Evolutionary conservation across 2,329 filamentous ascomycete genomes (phyloP), one percentile per base, ranked within the genome.

Genomic region (Eutypa lata): DNA sequence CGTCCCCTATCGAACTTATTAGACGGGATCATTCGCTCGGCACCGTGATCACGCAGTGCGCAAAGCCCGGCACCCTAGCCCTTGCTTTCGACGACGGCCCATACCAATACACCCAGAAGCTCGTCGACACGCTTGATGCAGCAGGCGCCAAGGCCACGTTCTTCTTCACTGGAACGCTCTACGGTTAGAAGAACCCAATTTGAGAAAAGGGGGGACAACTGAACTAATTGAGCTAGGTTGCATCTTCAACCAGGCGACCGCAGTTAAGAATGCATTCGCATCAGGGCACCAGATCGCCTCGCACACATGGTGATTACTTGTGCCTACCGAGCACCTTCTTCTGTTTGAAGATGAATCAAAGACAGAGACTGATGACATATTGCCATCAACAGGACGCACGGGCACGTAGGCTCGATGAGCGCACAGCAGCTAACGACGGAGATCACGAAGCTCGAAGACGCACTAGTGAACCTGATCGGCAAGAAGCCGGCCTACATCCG

Each of bases 31-130:
- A 73, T 31, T 68, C 64, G 11, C 64, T 72, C 1, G 76, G 76
- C 14, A 68, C 70, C 22, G 73, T 79, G 35, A 76, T 77, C 56
- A 73, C 70, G 8, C 70, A 74, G 56, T 79, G 76, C 65, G 64
- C 64, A 51, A 70, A 68, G 52, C 71, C 76, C 0, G 73, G 73
- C 13, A 69, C 74, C 40, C 64, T 82, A 2, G 77, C 78, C 0
- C 71, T 81, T n/a, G 77, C 78, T 2, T 81, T 78, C 55, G 79
- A 82, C 51, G 79, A 82, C 50, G 78, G 78, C 0, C 79, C 79
- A 1, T 78, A 76, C 53, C 63, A 71, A 50, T 80, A 76, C 61
- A 82, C 78, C 0, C 70, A 65, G 2, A 67, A 70, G 45, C 67
- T 82, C 2, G 68, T 83, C n/a, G 76, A 82, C 59, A 76, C 74